Base-by-base conservation (phyloP, 2,329 filamentous ascomycete species). In the Aspergillus sp. region DNA sequence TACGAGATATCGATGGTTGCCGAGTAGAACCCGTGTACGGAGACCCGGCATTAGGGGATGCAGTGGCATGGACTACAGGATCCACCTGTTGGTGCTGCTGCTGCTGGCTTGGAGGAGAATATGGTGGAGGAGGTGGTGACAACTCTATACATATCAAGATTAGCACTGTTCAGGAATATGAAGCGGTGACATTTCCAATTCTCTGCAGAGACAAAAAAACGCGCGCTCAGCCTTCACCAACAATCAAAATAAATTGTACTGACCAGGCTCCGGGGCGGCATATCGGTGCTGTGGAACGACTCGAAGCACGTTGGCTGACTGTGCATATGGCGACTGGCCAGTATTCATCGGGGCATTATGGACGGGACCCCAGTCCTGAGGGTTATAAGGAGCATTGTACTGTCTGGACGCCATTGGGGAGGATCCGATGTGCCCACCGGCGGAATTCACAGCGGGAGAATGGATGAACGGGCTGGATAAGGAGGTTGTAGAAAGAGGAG, bases 331-430 rank as follows among this genome's bases (percentile, higher is more conserved):
- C 43, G 67, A 56, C 51, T 71, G 67, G 33, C 66, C 66, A 41
- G 60, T 52, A 37, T 64, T 64, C 43, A 67, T 57, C 21, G 70
- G 64, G 19, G 56, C 58, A 55, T 67, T 67, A 17, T 70, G 69
- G 44, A 77, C 72, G 19, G 75, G 74, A 1, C 74, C 77, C 79
- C 79, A 81, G 69, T 80, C 76, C 59, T 77, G 77, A 37, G 79
- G 79, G 62, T 81, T 79, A 60, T 81, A 81, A 8, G 76, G 73
- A 23, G 75, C 71, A 65, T 68, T 79, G 61, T 78, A 80, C 46
- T 75, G 70, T 61, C 79, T 74, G 46, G 72, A 70, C n/a, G 75
- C 68, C 76, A 79, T 77, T 24, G 77, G 74, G 54, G 77, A 75
- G 11, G 71, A 66, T 19, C 70, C 75, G 53, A 72, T 68, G 11